Evolutionary conservation across 192 early-diverging fungal species (phyloP).

Genomic region (Rhizoclosmatium sp.): DNA sequence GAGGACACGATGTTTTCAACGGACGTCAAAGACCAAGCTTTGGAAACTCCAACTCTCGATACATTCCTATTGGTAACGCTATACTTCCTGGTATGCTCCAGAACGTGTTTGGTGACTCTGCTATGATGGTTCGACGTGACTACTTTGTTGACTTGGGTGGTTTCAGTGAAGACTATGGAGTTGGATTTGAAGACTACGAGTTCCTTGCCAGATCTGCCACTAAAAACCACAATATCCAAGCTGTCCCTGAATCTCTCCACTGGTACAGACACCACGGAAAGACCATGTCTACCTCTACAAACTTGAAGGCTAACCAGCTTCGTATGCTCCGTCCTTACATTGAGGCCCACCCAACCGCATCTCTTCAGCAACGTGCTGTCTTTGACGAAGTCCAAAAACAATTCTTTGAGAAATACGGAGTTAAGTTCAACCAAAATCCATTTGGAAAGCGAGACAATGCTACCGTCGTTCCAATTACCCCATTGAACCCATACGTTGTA

Average conservation of each 20-base stretch:
- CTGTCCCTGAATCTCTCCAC: slow-evolving; percentile 49
- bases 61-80: slow-evolving; percentile 49
- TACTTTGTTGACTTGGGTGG: slow-evolving; percentile 46
- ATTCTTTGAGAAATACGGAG: slow-evolving; percentile 40
- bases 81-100: slow-evolving; percentile 48
- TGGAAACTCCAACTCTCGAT: slow-evolving; percentile 34
- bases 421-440: slow-evolving; percentile 28
- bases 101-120: slow-evolving; percentile 55
- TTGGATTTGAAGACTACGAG: slow-evolving; percentile 58
- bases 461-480: slow-evolving; percentile 21
- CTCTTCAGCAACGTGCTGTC: slow-evolving; percentile 27
- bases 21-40: slow-evolving; percentile 35
- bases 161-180: slow-evolving; percentile 52
- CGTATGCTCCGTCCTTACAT: slow-evolving; percentile 48
- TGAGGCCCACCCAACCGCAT: slow-evolving; percentile 11
- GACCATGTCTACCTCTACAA: slow-evolving; percentile 39
- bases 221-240: slow-evolving; percentile 36
- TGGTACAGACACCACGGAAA: slow-evolving; percentile 47
- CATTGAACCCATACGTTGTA: slow-evolving; percentile 18
- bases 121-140: slow-evolving; percentile 49
- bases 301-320: slow-evolving; percentile 46
- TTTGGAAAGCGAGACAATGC: slow-evolving; percentile 11
- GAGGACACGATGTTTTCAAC: slow-evolving; percentile 50
- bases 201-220: slow-evolving; percentile 49
- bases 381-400: slow-evolving; percentile 29